Conservation (phyloP, 2,329 filamentous ascomycete species). For the Penicillium aurantiogriseum region DNA sequence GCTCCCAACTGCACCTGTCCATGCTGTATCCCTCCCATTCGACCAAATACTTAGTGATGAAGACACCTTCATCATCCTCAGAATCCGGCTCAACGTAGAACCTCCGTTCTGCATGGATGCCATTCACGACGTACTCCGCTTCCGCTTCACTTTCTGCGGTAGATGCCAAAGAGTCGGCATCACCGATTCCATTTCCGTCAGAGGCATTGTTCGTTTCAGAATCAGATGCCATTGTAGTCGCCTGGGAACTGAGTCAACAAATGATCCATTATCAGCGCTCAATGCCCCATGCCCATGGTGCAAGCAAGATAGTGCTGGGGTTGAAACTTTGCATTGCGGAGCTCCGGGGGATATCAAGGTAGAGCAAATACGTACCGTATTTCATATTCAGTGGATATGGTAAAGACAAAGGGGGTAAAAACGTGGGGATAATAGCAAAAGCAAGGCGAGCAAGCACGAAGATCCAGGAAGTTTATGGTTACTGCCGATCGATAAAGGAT, state of each 20-base stretch:
- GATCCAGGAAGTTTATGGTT: background rate
- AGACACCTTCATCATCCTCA: conserved; percentile 22
- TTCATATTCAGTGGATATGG: background rate
- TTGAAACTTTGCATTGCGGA: background rate
- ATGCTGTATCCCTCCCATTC: conserved; percentile 63
- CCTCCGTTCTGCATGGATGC: conserved; percentile 50
- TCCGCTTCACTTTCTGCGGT: conserved; percentile 46
- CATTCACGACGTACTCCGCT: conserved; percentile 55
- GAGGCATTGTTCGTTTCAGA: conserved; percentile 22
- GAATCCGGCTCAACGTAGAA: background rate
- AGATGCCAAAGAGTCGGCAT: conserved; percentile 59
- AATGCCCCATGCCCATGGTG: background rate
- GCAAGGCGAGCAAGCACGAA: background rate
- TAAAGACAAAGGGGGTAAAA: background rate
- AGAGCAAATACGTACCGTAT: background rate
- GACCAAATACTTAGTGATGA: conserved; percentile 54
- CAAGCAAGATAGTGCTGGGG: background rate
- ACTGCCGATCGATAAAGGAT: conserved; percentile 2
- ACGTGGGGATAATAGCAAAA: background rate
- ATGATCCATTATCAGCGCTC: background rate
- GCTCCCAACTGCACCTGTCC: conserved; percentile 58
- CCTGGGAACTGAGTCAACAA: background rate
- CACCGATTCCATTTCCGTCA: conserved; percentile 31
- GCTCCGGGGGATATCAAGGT: too few species aligned
- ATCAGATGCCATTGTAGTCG: conserved; percentile 5